Conservation (phyloP, 352 stramenopile genomes). For the Phytophthora rubi region DNA sequence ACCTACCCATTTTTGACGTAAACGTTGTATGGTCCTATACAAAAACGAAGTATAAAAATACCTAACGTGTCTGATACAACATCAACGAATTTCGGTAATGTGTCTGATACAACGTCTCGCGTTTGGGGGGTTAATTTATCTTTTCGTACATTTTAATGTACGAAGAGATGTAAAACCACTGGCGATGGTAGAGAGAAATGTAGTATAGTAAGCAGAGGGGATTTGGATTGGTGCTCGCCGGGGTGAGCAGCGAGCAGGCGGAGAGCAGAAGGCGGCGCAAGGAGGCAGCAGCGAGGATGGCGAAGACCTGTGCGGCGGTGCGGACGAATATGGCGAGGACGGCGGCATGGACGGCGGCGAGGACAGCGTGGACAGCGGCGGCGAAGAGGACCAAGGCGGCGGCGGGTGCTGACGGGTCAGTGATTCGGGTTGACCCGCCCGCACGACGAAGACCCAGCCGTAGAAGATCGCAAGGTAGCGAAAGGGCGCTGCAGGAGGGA, state of each 20-base stretch:
- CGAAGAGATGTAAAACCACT: too few species aligned
- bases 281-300: background rate
- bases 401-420: too few species aligned
- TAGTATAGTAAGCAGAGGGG: too few species aligned
- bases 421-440: too few species aligned
- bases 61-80: conserved; percentile 2
- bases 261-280: too few species aligned
- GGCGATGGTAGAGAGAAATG: too few species aligned
- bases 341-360: background rate
- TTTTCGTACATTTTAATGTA: too few species aligned
- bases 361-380: background rate
- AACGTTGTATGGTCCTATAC: background rate
- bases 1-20: background rate
- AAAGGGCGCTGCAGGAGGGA: background rate
- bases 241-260: too few species aligned
- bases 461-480: too few species aligned
- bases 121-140: background rate
- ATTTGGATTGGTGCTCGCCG: too few species aligned
- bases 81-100: background rate
- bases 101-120: conserved; percentile 4
- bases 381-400: background rate
- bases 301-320: background rate
- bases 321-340: too few species aligned
- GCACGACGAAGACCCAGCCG: too few species aligned
- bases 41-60: background rate